Percentiles rank a stretch among this genome's conserved stretches.
These are phyloP conservation scores for Ceratocystis cacaofunesta DNA, from an alignment of 2,329 filamentous ascomycete genomes.

Conservation along the genomic window DNA sequence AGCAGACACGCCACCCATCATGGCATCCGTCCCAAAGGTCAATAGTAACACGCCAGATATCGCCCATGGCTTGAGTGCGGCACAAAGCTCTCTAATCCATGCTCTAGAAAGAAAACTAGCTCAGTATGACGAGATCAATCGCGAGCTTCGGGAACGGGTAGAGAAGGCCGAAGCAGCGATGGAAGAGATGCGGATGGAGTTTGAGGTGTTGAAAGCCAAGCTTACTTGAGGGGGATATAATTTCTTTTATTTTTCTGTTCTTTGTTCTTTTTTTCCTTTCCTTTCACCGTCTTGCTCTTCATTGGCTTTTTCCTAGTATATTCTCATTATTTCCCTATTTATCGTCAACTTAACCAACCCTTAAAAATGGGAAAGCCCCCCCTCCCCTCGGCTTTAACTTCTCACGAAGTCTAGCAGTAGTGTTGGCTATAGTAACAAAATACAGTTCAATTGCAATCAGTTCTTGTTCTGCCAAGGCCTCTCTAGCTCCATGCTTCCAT, in stretches of 20 bases:
- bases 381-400: too few species aligned
- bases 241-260: not conserved
- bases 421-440: too few species aligned
- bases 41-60: not conserved
- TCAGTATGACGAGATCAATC: conserved; percentile 8
- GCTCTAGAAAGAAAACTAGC: conserved; percentile 12
- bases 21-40: not conserved
- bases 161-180: conserved; percentile 10
- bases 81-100: not conserved
- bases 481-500: too few species aligned
- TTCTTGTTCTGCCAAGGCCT: too few species aligned
- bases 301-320: too few species aligned
- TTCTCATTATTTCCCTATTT: too few species aligned
- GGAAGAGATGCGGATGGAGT: conserved; percentile 13
- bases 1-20: not conserved
- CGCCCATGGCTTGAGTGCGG: not conserved
- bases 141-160: conserved; percentile 3
- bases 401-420: too few species aligned
- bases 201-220: conserved; percentile 9
- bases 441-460: too few species aligned
- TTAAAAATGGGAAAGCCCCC: too few species aligned
- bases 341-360: too few species aligned
- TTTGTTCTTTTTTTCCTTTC: not conserved
- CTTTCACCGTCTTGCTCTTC: too few species aligned
- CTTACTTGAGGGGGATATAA: not conserved